Conservation (phyloP, 2,329 filamentous ascomycete genomes). For the Arthrobotrys megalospora region DNA sequence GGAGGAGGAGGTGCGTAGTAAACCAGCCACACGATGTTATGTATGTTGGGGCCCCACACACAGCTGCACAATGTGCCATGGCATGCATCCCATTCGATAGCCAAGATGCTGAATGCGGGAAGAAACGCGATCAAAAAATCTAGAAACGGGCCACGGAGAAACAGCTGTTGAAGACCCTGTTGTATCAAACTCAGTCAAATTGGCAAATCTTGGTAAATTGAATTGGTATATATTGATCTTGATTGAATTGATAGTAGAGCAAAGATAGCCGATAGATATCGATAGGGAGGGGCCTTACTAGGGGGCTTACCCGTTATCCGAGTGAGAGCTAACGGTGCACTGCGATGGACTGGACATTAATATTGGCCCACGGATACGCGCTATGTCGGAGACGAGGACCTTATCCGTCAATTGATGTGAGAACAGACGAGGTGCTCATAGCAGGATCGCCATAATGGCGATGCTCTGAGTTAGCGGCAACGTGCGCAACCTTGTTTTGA, state of each 20-base stretch:
- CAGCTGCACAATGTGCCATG: neutral
- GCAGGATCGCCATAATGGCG: slow-evolving; percentile 26
- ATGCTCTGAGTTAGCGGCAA: slow-evolving; percentile 15
- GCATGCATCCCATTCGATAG: slow-evolving; percentile 28
- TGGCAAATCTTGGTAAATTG: neutral
- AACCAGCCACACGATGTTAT: slow-evolving; percentile 25
- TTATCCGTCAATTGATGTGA: slow-evolving; percentile 20
- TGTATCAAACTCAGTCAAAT: neutral
- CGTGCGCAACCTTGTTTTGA: slow-evolving; percentile 28
- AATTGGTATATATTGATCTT: neutral
- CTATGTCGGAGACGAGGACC: slow-evolving; percentile 16
- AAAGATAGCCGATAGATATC: neutral
- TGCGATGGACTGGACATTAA: neutral
- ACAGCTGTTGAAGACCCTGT: neutral
- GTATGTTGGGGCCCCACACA: slow-evolving; percentile 12
- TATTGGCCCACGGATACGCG: slow-evolving; percentile 28
- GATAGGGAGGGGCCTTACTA: neutral
- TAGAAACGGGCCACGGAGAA: slow-evolving; percentile 29
- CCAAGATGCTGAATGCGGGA: slow-evolving; percentile 29
- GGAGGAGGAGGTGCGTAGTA: slow-evolving; percentile 3
- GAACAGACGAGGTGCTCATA: slow-evolving; percentile 1
- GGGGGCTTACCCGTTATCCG: neutral
- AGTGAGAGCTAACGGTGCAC: slow-evolving; percentile 19
- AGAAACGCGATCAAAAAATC: slow-evolving; percentile 6
- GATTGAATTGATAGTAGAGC: neutral